Evolutionary conservation across 345 rosid species (phyloP).

Genomic region (Heritiera littoralis): DNA sequence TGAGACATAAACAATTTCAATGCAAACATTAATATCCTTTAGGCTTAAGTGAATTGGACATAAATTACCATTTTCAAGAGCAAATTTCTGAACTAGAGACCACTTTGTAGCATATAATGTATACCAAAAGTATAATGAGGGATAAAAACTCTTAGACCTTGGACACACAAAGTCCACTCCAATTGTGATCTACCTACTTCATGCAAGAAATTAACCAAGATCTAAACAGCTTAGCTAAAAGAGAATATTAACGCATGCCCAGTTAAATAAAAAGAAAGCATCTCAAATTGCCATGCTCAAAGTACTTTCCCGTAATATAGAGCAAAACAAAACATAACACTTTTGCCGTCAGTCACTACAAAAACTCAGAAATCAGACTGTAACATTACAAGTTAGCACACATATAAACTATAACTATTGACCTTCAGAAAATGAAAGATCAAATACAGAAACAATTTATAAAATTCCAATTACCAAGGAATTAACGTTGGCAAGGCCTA

Average conservation of each 20-base stretch:
- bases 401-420: not conserved
- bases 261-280: not conserved
- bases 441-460: not conserved
- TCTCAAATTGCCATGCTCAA: not conserved
- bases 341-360: not conserved
- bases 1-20: not conserved
- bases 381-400: not conserved
- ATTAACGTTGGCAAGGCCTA: slow-evolving; percentile 67
- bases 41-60: not conserved
- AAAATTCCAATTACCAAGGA: slow-evolving; percentile 59
- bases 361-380: not conserved
- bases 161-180: not conserved
- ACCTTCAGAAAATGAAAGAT: not conserved
- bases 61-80: slow-evolving; percentile 7
- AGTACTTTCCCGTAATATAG: not conserved
- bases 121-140: not conserved
- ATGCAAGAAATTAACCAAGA: too few relatives aligned
- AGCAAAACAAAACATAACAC: not conserved
- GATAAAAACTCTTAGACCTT: not conserved
- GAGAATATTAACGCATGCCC: not conserved
- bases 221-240: too few relatives aligned
- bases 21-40: not conserved
- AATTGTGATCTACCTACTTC: too few relatives aligned
- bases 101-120: not conserved
- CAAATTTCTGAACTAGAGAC: not conserved